A percentile compares a stretch with the other conserved stretches of the same genome.
These are phyloP conservation scores for Pseudogymnoascus sp. DNA, from an alignment of 2,329 filamentous ascomycete genomes.

Conservation along the genomic window DNA sequence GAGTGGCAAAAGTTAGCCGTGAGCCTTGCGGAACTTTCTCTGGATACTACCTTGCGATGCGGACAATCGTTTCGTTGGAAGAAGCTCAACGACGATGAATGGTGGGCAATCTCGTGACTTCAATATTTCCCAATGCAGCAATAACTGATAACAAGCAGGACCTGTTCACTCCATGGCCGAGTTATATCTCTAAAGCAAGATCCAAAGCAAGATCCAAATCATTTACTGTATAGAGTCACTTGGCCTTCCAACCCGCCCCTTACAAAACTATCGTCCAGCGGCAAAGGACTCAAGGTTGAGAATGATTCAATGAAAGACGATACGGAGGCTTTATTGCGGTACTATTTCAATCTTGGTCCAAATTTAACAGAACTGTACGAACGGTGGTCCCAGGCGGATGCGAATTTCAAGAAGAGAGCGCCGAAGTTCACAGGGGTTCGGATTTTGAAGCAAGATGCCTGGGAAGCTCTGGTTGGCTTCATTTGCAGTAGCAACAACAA, in stretches of 20 bases:
- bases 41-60: conserved; percentile 89
- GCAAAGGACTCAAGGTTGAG: conserved; percentile 5
- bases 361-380: conserved; percentile 71
- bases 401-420: conserved; percentile 83
- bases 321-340: conserved; percentile 64
- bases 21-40: conserved; percentile 76
- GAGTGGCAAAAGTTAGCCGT: conserved; percentile 87
- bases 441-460: conserved; percentile 89
- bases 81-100: conserved; percentile 74
- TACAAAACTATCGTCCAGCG: conserved; percentile 32
- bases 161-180: conserved; percentile 77
- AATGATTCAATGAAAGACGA: conserved; percentile 47
- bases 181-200: conserved; percentile 84
- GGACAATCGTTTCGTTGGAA: conserved; percentile 97
- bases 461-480: conserved; percentile 89
- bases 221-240: conserved; percentile 73
- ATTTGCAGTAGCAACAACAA: conserved; percentile 99
- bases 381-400: conserved; percentile 78
- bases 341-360: conserved; percentile 83
- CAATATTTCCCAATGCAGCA: conserved; percentile 9
- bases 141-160: conserved; percentile 40
- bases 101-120: conserved; percentile 43
- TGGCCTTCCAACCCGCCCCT: conserved; percentile 40
- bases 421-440: conserved; percentile 84
- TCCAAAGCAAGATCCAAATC: conserved; percentile 64